These are phyloP conservation scores for Alternaria gaisen DNA, from an alignment of 2,329 filamentous ascomycete species.

Conservation along the genomic window DNA sequence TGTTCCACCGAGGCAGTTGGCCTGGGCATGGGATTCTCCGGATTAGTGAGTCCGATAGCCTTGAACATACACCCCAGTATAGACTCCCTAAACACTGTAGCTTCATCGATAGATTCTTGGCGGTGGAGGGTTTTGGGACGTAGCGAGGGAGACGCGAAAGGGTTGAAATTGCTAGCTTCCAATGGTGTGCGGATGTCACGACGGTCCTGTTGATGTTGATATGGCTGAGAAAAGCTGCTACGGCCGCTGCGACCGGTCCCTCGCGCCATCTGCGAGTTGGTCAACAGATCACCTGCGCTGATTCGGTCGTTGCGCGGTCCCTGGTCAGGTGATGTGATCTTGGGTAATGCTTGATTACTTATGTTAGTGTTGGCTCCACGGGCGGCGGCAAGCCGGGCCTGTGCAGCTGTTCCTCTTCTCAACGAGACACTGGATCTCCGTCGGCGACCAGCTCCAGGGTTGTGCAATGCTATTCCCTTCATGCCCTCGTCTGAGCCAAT, in stretches of 20 bases:
- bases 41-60: conserved; percentile 81
- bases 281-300: conserved; percentile 75
- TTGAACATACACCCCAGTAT: conserved; percentile 97
- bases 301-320: conserved; percentile 42
- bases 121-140: conserved; percentile 64
- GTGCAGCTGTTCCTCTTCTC: conserved; percentile 79
- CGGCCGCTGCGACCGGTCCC: conserved; percentile 61
- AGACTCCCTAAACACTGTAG: conserved; percentile 85
- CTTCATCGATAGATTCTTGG: conserved; percentile 86
- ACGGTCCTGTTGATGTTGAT: conserved; percentile 55
- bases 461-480: conserved; percentile 96
- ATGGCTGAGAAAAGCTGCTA: conserved; percentile 60
- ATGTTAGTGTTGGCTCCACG: conserved; percentile 48
- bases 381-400: conserved; percentile 66
- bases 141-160: conserved; percentile 47
- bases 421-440: conserved; percentile 74
- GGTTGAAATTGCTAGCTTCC: conserved; percentile 54
- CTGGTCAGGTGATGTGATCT: conserved; percentile 37
- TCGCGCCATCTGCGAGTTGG: conserved; percentile 76
- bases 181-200: conserved; percentile 57
- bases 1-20: conserved; percentile 75
- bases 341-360: conserved; percentile 29
- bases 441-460: conserved; percentile 71
- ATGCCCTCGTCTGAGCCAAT: conserved; percentile 80
- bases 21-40: conserved; percentile 71